Evolutionary conservation across 805 yeast genomes (phyloP).

Genomic region (Torulaspora indica): DNA sequence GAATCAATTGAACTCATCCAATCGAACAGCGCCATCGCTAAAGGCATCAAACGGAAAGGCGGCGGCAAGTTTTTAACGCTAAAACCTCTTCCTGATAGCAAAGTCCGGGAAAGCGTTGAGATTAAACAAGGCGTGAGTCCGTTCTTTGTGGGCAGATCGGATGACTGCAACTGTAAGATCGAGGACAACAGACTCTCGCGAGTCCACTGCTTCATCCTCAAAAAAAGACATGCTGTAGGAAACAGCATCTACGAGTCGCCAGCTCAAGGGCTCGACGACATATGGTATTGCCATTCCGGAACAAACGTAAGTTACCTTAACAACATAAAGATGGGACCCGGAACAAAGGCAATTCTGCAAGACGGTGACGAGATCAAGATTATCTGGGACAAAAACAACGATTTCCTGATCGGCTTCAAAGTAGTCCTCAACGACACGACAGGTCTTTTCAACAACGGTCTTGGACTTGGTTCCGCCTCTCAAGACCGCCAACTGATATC

Average conservation of each 20-base stretch:
- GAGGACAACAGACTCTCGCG: slow-evolving; percentile 78
- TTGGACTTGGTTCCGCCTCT: slow-evolving; percentile 12
- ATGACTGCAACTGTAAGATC: slow-evolving; percentile 54
- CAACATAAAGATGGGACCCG: slow-evolving; percentile 52
- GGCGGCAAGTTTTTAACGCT: slow-evolving; percentile 61
- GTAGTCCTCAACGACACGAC: slow-evolving; percentile 55
- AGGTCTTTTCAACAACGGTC: slow-evolving; percentile 56
- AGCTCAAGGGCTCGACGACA: slow-evolving; percentile 65
- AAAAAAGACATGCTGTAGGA: slow-evolving; percentile 58
- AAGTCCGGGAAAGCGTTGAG: slow-evolving; percentile 44
- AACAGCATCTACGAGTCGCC: slow-evolving; percentile 61
- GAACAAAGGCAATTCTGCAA: slow-evolving; percentile 54
- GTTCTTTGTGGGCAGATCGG: slow-evolving; percentile 70
- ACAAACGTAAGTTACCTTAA: slow-evolving; percentile 77
- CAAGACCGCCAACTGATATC: slow-evolving; percentile 17
- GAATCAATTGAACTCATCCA: slow-evolving; percentile 12
- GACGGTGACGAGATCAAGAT: slow-evolving; percentile 64
- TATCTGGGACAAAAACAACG: slow-evolving; percentile 54
- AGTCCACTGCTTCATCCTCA: slow-evolving; percentile 67
- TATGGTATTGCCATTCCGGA: slow-evolving; percentile 77
- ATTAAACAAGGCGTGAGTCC: slow-evolving; percentile 65
- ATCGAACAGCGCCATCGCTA: slow-evolving; percentile 8
- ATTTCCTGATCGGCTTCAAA: slow-evolving; percentile 50
- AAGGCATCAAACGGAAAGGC: slow-evolving; percentile 17
- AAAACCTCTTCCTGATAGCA: slow-evolving; percentile 46